These are phyloP conservation scores for Ceratobasidium sp. DNA, from an alignment of 1,284 basidiomycete species.

Conservation along the genomic window DNA sequence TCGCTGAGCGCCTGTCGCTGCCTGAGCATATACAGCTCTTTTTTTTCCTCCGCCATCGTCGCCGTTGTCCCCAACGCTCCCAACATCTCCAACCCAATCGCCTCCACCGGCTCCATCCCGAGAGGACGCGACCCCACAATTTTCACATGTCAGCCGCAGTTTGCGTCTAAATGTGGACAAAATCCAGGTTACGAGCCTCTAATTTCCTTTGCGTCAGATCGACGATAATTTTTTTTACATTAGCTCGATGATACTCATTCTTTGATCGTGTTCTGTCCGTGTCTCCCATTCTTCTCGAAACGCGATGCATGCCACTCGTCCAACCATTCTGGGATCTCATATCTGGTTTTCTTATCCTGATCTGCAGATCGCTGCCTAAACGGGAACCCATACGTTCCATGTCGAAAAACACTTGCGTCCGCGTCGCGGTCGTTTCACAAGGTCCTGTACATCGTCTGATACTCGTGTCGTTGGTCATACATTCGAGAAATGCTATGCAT, in stretches of 20 bases:
- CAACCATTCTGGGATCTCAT: neutral
- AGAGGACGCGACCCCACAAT: neutral
- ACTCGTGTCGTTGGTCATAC: neutral
- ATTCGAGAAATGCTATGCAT: neutral
- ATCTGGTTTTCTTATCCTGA: neutral
- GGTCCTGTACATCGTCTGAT: neutral
- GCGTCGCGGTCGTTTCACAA: slow-evolving; percentile 16
- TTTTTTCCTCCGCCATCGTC: neutral
- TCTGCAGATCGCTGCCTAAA: slow-evolving; percentile 19
- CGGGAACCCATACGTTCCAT: slow-evolving; percentile 6
- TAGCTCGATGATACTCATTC: neutral
- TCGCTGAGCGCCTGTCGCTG: neutral
- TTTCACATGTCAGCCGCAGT: neutral
- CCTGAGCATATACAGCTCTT: neutral
- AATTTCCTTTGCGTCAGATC: too few relatives aligned
- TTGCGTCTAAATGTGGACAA: neutral
- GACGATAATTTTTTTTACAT: too few relatives aligned
- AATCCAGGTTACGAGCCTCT: neutral
- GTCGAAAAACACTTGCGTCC: slow-evolving; percentile 2
- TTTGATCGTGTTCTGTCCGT: slow-evolving; percentile 1
- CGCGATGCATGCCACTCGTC: neutral
- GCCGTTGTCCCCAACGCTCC: neutral
- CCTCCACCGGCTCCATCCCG: neutral
- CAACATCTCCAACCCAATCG: neutral
- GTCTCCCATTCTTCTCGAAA: neutral